Conservation (phyloP, 2,329 filamentous ascomycete genomes). For the Leptodontidium sp. region DNA sequence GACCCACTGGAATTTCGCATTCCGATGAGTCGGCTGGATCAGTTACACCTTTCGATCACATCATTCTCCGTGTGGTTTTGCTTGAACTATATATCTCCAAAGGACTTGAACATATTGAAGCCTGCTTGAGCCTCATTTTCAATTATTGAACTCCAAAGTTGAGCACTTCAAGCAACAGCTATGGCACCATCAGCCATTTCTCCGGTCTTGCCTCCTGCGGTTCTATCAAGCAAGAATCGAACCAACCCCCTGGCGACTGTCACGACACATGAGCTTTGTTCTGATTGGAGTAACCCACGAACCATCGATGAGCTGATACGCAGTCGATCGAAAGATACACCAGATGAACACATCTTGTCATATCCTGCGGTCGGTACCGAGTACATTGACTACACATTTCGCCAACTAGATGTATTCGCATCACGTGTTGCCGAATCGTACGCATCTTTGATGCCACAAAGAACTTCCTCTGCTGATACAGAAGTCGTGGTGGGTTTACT, state of each 20-base stretch:
- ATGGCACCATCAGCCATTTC: slow-evolving; percentile 6
- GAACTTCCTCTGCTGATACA: slow-evolving; percentile 36
- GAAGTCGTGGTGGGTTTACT: slow-evolving; percentile 56
- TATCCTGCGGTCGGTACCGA: slow-evolving; percentile 27
- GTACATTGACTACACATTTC: slow-evolving; percentile 35
- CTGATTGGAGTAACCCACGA: neutral
- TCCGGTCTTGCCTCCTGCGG: neutral
- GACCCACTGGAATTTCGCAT: neutral
- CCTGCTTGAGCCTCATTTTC: neutral
- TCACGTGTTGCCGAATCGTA: slow-evolving; percentile 29
- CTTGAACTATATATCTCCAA: neutral
- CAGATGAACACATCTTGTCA: slow-evolving; percentile 27
- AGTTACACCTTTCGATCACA: neutral
- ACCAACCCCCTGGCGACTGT: neutral
- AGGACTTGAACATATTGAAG: neutral
- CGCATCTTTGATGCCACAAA: slow-evolving; percentile 24
- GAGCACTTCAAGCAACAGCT: no score
- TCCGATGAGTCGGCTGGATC: neutral
- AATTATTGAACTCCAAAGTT: neutral
- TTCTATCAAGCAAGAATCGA: neutral
- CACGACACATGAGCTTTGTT: neutral
- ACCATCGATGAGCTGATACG: slow-evolving; percentile 38
- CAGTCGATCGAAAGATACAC: slow-evolving; percentile 22
- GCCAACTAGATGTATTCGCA: slow-evolving; percentile 31
- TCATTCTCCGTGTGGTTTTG: neutral